Base-by-base conservation (phyloP, 208 protist species). In the Leishmania martiniquensis region DNA sequence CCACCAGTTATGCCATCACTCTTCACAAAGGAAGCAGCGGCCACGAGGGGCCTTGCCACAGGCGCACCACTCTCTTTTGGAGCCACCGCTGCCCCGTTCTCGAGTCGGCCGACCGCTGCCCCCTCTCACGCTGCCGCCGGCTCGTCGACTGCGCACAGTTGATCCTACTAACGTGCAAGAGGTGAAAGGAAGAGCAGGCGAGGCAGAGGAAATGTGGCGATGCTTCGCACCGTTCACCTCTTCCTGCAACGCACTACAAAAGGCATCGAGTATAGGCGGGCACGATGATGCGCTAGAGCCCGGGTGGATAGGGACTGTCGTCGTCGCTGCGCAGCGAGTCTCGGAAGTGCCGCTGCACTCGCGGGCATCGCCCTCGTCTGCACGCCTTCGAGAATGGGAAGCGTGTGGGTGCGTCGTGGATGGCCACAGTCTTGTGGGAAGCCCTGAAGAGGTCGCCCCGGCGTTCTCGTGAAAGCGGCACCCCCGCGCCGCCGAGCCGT, bases 11-110 rank as follows among this genome's bases (percentile, higher is more conserved):
- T 17, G 2, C 7, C 34, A 10, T 15, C 47, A 55, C 34, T 62
- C 51, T 44, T 92, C 89, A 76, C 91, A 95, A 6, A 95, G 75
- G 82, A 95, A 95, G 78, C 91, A 95, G 49, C 76, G 52, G 3
- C 91, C 91, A 77, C 83, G 87, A 3, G 78, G 84, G 44, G 91
- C 84, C 63, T 84, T 79, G 9, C 91, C 89, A 59, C 91, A 95
- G 0, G 82, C 80, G 66, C 91, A 95, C 37, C 80, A 72, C 47
- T 78, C 65, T 13, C 65, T 10, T 69, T 6, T 12, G 4, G 34
- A 1, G 4, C 65, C 12, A 25, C 74, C n/a, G 60, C 20, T 54
- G 22, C 45, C 9, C 34, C 39, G 9, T 17, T 32, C 20, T 39
- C 25, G 1, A n/a, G 20, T n/a, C 17, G 20, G n/a, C 15, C 37